These are phyloP conservation scores for Sanghuangporus baumii DNA, from an alignment of 1,284 basidiomycete genomes.

Conservation along the genomic window DNA sequence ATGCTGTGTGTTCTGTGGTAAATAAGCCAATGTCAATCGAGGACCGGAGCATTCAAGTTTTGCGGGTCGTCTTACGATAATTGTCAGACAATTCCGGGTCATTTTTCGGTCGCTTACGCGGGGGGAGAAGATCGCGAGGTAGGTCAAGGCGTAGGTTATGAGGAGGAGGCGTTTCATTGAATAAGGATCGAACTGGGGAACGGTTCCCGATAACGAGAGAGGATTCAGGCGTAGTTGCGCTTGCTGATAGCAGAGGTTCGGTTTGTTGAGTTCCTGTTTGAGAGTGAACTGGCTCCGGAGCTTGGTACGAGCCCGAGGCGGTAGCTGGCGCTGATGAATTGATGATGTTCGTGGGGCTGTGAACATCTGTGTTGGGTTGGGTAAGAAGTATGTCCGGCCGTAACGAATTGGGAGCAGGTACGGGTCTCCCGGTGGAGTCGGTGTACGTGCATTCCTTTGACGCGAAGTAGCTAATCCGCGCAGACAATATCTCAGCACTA, in stretches of 20 bases:
- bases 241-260: neutral
- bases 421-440: slow-evolving; percentile 68
- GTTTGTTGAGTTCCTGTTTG: neutral
- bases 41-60: neutral
- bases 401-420: slow-evolving; percentile 56
- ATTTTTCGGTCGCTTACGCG: slow-evolving; percentile 6
- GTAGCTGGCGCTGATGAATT: slow-evolving; percentile 6
- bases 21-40: neutral
- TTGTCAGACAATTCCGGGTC: neutral
- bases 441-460: slow-evolving; percentile 77
- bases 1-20: neutral
- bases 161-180: neutral
- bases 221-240: neutral
- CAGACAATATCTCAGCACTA: neutral
- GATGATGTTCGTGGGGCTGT: slow-evolving; percentile 5
- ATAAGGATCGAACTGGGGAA: neutral
- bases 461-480: slow-evolving; percentile 59
- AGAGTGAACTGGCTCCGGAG: neutral
- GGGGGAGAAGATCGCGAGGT: neutral
- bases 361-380: neutral
- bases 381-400: slow-evolving; percentile 7
- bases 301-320: neutral
- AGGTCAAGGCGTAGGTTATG: neutral
- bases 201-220: neutral
- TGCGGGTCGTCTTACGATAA: neutral